Evolutionary conservation across 2,329 filamentous ascomycete genomes (phyloP).

Genomic region (Akanthomyces muscarius): DNA sequence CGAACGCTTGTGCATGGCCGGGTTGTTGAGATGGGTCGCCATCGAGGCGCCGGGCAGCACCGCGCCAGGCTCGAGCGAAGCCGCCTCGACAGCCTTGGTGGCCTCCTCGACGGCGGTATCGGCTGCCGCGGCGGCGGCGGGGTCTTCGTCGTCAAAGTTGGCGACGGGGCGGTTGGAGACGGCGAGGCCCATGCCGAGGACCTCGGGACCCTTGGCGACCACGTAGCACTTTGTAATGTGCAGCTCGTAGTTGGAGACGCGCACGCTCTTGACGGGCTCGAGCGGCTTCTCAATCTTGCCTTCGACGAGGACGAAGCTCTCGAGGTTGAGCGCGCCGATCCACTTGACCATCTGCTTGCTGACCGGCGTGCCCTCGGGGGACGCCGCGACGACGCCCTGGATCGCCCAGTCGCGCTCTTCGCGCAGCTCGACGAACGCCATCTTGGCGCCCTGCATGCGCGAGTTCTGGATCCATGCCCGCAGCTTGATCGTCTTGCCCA

Average conservation of each 20-base stretch:
- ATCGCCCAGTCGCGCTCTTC: constrained; percentile 72
- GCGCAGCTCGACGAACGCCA: constrained; percentile 83
- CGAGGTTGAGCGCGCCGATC: constrained; percentile 67
- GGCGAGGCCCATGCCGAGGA: constrained; percentile 55
- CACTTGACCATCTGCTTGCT: constrained; percentile 95
- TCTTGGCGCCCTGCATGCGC: constrained; percentile 83
- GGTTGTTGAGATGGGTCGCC: constrained; percentile 83
- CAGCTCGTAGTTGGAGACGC: constrained; percentile 75
- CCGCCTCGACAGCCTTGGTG: constrained; percentile 40
- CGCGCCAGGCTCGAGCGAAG: constrained; percentile 32
- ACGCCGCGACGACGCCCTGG: constrained; percentile 75
- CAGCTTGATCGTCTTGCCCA: constrained; percentile 69
- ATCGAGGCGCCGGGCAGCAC: constrained; percentile 69
- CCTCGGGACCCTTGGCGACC: constrained; percentile 59
- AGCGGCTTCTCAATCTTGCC: constrained; percentile 76
- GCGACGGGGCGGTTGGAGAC: constrained; percentile 52
- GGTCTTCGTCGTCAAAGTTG: constrained; percentile 57
- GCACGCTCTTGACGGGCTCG: constrained; percentile 84
- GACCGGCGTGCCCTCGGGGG: constrained; percentile 59
- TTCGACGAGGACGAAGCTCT: constrained; percentile 79
- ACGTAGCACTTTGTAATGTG: constrained; percentile 84
- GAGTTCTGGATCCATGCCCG: constrained; percentile 83
- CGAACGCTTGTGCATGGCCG: constrained; percentile 85
- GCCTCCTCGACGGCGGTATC: constrained; percentile 38
- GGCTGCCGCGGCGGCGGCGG: constrained; percentile 29